Conservation (phyloP, 768 basidiomycete genomes). For the Pulveroboletus sp. region DNA sequence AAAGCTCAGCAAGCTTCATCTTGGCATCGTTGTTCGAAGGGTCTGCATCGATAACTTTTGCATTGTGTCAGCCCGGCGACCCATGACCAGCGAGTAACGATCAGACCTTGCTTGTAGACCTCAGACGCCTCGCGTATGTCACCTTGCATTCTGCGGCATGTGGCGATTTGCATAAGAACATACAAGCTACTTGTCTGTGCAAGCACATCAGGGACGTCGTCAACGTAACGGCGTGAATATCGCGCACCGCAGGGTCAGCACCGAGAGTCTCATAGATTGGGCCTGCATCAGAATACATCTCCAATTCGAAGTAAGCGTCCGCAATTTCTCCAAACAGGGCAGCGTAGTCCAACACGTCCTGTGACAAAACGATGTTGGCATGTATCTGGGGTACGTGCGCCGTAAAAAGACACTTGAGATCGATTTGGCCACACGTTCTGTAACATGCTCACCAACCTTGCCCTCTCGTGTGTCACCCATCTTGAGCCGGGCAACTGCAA, state of each 20-base stretch:
- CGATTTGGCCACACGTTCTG: background rate
- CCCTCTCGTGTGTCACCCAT: constrained; percentile 78
- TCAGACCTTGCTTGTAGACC: constrained; percentile 72
- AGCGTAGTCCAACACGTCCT: constrained; percentile 73
- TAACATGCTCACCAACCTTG: constrained; percentile 44
- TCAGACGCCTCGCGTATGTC: constrained; percentile 74
- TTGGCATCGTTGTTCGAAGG: constrained; percentile 77
- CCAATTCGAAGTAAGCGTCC: constrained; percentile 59
- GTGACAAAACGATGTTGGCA: constrained; percentile 59
- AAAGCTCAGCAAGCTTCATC: constrained; percentile 85
- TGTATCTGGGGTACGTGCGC: constrained; percentile 74
- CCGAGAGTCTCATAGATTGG: background rate
- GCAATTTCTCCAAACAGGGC: constrained; percentile 79
- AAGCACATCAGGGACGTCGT: background rate
- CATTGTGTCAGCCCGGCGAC: constrained; percentile 15
- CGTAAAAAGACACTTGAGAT: background rate
- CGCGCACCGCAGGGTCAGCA: background rate
- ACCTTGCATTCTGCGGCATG: constrained; percentile 74
- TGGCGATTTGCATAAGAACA: constrained; percentile 60
- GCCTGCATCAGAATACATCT: background rate
- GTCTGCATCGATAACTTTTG: constrained; percentile 66
- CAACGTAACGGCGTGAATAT: background rate
- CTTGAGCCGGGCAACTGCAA: constrained; percentile 78
- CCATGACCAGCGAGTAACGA: background rate
- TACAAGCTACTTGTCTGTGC: background rate